Percentiles rank a stretch among this genome's conserved stretches.
Conservation (phyloP, 495 filamentous ascomycete genomes). For the Penicillium flavigenum region DNA sequence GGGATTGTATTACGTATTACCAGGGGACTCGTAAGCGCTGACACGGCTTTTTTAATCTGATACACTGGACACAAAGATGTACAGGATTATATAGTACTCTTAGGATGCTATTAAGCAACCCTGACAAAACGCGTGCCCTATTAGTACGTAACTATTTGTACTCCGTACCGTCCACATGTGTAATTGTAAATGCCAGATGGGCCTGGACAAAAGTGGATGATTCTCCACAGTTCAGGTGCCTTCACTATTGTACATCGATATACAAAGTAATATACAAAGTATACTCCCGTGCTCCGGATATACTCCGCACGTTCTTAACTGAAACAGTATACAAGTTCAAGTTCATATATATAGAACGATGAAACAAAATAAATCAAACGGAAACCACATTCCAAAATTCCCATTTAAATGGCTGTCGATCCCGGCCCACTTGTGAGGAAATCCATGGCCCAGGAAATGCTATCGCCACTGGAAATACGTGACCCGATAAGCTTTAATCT, state of each 20-base stretch:
- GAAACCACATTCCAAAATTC: neutral
- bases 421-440: slow-evolving; percentile 24
- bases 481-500: slow-evolving; percentile 14
- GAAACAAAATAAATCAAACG: slow-evolving; percentile 2
- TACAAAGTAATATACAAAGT: neutral
- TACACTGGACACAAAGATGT: neutral
- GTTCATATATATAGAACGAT: slow-evolving; percentile 26
- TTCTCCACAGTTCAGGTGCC: slow-evolving; percentile 8
- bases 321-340: neutral
- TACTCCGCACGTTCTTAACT: slow-evolving; percentile 2
- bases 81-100: too few relatives aligned
- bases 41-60: neutral
- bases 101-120: too few relatives aligned
- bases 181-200: neutral
- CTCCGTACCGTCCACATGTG: too few relatives aligned
- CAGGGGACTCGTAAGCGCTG: slow-evolving; percentile 7
- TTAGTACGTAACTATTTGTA: neutral
- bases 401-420: slow-evolving; percentile 25
- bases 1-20: slow-evolving; percentile 10
- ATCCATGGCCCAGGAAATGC: slow-evolving; percentile 19
- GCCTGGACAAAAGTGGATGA: slow-evolving; percentile 3
- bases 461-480: slow-evolving; percentile 8
- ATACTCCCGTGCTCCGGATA: neutral
- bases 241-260: neutral
- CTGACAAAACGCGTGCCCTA: neutral